These are phyloP conservation scores for Furcasterigmium furcatum DNA, from an alignment of 2,329 filamentous ascomycete genomes.

Conservation along the genomic window DNA sequence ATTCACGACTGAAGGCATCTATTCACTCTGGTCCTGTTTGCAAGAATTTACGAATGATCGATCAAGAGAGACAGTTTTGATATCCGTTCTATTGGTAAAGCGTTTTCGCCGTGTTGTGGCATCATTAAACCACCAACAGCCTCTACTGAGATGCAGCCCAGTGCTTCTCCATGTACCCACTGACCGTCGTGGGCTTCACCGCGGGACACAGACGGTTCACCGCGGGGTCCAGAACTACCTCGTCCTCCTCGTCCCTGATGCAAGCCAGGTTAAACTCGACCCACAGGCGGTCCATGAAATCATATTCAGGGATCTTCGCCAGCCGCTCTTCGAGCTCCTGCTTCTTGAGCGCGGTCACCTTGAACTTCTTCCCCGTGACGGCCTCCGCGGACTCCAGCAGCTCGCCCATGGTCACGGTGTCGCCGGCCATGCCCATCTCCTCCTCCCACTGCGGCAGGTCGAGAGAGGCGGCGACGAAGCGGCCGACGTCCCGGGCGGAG, in stretches of 20 bases:
- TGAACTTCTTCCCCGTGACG: slow-evolving; percentile 1
- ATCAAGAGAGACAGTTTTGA: neutral
- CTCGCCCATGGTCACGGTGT: slow-evolving; percentile 1
- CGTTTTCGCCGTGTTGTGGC: too few relatives aligned
- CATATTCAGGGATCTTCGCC: neutral
- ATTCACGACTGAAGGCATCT: too few relatives aligned
- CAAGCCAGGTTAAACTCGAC: neutral
- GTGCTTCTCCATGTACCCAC: slow-evolving; percentile 2
- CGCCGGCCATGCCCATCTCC: slow-evolving; percentile 1
- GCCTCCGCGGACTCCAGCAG: neutral
- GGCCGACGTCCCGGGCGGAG: neutral
- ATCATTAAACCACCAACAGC: too few relatives aligned
- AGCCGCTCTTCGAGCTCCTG: neutral
- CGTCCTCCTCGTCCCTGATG: slow-evolving; percentile 1
- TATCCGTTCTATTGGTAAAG: neutral
- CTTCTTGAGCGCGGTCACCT: neutral
- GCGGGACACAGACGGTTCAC: neutral
- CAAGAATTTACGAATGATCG: too few relatives aligned
- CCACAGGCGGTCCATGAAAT: slow-evolving; percentile 2
- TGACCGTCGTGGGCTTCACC: neutral
- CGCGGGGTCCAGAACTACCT: neutral
- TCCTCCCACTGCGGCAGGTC: slow-evolving; percentile 1
- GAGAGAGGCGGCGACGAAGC: slow-evolving; percentile 1
- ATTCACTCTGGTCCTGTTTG: too few relatives aligned
- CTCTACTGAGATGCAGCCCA: neutral